phyloP scores from a whole-genome alignment of 2,329 filamentous ascomycete genomes.

The Colletotrichum sp. region DNA sequence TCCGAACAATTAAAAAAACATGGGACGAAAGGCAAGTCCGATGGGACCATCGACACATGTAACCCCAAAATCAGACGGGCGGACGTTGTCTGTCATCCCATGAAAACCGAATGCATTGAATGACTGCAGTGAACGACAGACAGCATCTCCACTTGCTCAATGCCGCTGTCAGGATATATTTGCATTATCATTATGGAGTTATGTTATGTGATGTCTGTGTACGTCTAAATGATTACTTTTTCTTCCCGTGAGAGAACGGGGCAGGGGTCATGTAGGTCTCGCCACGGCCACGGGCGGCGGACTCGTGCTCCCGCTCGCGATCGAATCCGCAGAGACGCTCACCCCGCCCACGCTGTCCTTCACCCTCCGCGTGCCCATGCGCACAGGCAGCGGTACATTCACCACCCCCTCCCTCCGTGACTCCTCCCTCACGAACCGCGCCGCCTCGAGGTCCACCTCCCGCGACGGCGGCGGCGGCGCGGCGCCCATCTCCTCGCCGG shows the following conservation, averaged over 20 bases:
- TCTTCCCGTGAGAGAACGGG: neutral
- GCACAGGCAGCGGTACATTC: neutral
- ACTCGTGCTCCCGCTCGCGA: neutral
- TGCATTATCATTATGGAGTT: slow-evolving; percentile 1
- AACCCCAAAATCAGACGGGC: neutral
- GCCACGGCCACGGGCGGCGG: neutral
- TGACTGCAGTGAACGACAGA: neutral
- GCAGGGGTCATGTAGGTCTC: neutral
- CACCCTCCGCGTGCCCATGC: neutral
- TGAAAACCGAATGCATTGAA: neutral
- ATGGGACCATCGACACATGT: neutral
- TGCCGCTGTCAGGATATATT: neutral
- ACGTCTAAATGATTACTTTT: neutral
- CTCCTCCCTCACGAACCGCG: neutral
- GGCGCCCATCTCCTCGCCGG: neutral
- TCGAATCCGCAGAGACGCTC: neutral
- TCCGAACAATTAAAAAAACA: neutral
- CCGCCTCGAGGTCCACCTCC: slow-evolving; percentile 2
- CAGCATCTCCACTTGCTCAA: neutral
- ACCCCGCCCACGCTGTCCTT: neutral
- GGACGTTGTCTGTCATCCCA: neutral
- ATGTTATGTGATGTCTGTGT: neutral
- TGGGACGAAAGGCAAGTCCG: neutral
- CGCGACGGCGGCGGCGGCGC: too few relatives aligned
- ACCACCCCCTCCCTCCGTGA: neutral